A percentile compares a stretch with the other conserved stretches of the same genome.
Evolutionary conservation across 345 rosid species (phyloP).

Genomic region (Salix suchowensis): DNA sequence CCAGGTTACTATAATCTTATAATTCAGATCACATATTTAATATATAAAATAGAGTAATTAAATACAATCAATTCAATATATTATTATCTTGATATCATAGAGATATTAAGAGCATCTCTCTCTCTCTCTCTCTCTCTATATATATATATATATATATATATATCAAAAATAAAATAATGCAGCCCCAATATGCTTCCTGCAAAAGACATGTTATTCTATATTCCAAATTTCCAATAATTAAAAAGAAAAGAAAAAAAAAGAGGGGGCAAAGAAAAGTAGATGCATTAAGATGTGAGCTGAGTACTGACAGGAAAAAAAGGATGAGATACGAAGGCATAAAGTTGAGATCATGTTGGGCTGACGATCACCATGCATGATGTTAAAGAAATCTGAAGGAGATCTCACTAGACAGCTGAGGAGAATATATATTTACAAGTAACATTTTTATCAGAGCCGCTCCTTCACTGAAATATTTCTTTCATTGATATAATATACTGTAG

Average conservation of each 20-base stretch:
- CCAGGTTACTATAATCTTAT: no score
- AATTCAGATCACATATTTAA: no score
- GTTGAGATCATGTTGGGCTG: neutral
- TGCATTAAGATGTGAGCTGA: neutral
- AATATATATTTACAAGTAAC: no score
- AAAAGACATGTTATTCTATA: neutral
- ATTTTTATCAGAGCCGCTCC: neutral
- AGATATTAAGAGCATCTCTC: no score
- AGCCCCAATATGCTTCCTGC: neutral
- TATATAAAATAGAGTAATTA: no score
- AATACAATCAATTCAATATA: no score
- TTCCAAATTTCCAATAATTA: neutral
- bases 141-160: no score
- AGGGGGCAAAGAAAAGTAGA: neutral
- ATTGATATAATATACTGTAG: neutral
- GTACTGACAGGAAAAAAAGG: neutral
- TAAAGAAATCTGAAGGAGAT: neutral
- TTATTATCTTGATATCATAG: no score
- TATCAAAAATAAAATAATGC: no score
- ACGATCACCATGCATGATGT: neutral
- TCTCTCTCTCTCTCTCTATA: no score
- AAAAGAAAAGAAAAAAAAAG: neutral
- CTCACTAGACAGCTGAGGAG: neutral
- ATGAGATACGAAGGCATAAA: neutral
- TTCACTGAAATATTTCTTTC: neutral